These are phyloP conservation scores for Suillus discolor DNA, from an alignment of 768 basidiomycete genomes.

Conservation along the genomic window DNA sequence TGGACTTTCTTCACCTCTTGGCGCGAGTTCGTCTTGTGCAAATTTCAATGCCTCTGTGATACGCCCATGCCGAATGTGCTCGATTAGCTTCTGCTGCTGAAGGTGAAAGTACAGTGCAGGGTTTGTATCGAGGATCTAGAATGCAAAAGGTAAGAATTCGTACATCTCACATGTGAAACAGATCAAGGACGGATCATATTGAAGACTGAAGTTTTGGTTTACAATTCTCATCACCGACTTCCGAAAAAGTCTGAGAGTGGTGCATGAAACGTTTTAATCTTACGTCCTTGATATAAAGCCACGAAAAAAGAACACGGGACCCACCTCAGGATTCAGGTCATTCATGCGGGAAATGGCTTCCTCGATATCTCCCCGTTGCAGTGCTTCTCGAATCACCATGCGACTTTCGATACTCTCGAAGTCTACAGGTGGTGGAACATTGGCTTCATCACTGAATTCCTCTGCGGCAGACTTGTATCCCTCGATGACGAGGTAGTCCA, in stretches of 20 bases:
- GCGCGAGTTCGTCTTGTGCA: slow-evolving; percentile 92
- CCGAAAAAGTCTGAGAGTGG: slow-evolving; percentile 83
- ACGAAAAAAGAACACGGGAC: slow-evolving; percentile 30
- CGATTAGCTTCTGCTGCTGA: slow-evolving; percentile 95
- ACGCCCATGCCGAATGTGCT: slow-evolving; percentile 83
- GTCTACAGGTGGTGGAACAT: slow-evolving; percentile 75
- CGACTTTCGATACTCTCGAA: slow-evolving; percentile 92
- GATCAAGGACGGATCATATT: slow-evolving; percentile 66
- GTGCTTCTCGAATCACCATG: slow-evolving; percentile 91
- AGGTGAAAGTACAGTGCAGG: slow-evolving; percentile 92
- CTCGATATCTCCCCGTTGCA: slow-evolving; percentile 93
- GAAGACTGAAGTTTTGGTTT: slow-evolving; percentile 94
- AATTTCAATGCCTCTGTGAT: slow-evolving; percentile 83
- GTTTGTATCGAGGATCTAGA: slow-evolving; percentile 94
- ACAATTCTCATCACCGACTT: slow-evolving; percentile 82
- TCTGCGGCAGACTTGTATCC: slow-evolving; percentile 97
- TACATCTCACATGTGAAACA: slow-evolving; percentile 3
- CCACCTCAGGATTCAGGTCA: slow-evolving; percentile 95
- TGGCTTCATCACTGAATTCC: slow-evolving; percentile 90
- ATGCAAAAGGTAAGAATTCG: slow-evolving; percentile 21
- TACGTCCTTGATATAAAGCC: slow-evolving; percentile 36
- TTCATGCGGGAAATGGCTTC: slow-evolving; percentile 95
- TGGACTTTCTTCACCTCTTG: slow-evolving; percentile 92
- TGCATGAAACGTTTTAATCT: slow-evolving; percentile 97
- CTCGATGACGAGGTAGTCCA: slow-evolving; percentile 98